phyloP scores from a whole-genome alignment of 164 flowering plant genomes.

The Sextonia rubra region DNA sequence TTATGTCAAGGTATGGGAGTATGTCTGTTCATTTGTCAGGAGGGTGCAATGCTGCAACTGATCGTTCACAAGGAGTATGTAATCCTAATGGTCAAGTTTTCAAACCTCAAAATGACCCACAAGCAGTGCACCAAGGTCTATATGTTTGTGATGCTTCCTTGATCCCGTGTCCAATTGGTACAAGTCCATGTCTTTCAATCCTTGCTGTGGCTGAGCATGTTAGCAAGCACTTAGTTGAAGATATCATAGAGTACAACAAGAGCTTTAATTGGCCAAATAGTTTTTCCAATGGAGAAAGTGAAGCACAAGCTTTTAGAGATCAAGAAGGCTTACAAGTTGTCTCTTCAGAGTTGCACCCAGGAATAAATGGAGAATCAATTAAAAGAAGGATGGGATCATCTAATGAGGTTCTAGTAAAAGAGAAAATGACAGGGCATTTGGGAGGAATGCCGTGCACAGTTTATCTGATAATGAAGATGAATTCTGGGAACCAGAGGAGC shows the following conservation, averaged over 20 bases:
- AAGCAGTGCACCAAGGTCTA: conserved; percentile 22
- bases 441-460: conserved; percentile 59
- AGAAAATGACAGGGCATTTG: conserved; percentile 46
- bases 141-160: conserved; percentile 33
- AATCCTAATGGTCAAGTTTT: conserved; percentile 52
- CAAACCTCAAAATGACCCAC: conserved; percentile 16
- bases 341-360: background rate
- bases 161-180: conserved; percentile 29
- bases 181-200: conserved; percentile 43
- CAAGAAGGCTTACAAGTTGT: conserved; percentile 3
- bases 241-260: conserved; percentile 27
- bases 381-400: background rate
- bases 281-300: background rate
- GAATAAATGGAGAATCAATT: background rate
- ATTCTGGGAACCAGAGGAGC: conserved; percentile 4
- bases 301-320: background rate
- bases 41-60: conserved; percentile 51
- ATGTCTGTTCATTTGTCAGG: conserved; percentile 66
- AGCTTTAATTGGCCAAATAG: conserved; percentile 7
- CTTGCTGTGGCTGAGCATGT: conserved; percentile 50
- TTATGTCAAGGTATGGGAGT: conserved; percentile 50
- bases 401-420: conserved; percentile 14
- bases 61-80: conserved; percentile 48
- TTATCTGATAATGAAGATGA: conserved; percentile 45
- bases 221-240: conserved; percentile 37